A percentile compares a stretch with the other conserved stretches of the same genome.
Conservation (phyloP, 768 basidiomycete species). For the Steccherinum ochraceum region DNA sequence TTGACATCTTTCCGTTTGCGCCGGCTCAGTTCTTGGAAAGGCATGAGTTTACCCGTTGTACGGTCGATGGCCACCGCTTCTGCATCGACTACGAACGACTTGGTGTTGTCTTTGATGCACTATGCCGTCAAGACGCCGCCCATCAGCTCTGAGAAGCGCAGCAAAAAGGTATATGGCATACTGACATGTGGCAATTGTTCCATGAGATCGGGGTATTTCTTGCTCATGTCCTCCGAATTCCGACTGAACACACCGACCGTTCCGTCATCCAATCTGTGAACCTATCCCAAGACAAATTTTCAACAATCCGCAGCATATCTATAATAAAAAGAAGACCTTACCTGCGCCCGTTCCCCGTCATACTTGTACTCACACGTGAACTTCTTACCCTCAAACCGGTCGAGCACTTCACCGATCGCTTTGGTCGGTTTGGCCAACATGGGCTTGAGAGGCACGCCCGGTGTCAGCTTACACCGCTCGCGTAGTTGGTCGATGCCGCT, state of each 20-base stretch:
- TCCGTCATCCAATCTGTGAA: slow-evolving; percentile 81
- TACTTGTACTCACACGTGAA: slow-evolving; percentile 99
- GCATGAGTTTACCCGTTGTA: slow-evolving; percentile 79
- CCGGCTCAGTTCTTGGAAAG: slow-evolving; percentile 94
- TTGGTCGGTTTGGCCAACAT: slow-evolving; percentile 99
- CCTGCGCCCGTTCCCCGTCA: slow-evolving; percentile 96
- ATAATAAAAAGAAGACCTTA: slow-evolving; percentile 20
- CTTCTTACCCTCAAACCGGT: slow-evolving; percentile 89
- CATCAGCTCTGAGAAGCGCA: too few species aligned
- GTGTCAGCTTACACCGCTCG: slow-evolving; percentile 82
- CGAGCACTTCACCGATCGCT: slow-evolving; percentile 95
- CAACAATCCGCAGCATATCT: too few species aligned
- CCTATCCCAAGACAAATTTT: slow-evolving; percentile 38
- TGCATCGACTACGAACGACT: slow-evolving; percentile 91
- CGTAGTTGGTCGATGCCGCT: slow-evolving; percentile 66
- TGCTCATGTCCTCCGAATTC: slow-evolving; percentile 99
- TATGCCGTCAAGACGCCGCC: slow-evolving; percentile 33
- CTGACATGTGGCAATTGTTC: slow-evolving; percentile 82
- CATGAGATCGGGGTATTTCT: slow-evolving; percentile 97
- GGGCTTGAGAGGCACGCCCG: slow-evolving; percentile 94
- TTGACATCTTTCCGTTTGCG: slow-evolving; percentile 98
- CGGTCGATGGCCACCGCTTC: slow-evolving; percentile 96
- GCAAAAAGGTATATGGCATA: background rate
- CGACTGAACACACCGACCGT: slow-evolving; percentile 89
- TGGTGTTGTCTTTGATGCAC: slow-evolving; percentile 81